Percentiles rank a stretch among this genome's conserved stretches.
These are phyloP conservation scores for Fusarium sp. DNA, from an alignment of 2,329 filamentous ascomycete genomes.

Conservation along the genomic window DNA sequence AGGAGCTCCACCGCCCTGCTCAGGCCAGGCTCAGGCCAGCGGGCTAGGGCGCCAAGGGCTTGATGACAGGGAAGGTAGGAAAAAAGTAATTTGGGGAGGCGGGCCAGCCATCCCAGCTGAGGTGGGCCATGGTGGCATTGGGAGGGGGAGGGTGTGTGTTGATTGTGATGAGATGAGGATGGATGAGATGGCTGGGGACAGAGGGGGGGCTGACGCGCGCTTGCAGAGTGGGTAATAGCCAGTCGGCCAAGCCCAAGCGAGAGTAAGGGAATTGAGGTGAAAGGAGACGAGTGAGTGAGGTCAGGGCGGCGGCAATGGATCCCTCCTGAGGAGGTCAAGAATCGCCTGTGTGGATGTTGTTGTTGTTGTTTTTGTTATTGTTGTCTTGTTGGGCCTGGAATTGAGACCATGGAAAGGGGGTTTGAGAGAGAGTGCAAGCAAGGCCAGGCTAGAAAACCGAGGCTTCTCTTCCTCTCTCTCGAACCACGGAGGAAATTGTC, in stretches of 20 bases:
- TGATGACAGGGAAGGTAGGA: slow-evolving; percentile 30
- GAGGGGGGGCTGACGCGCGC: slow-evolving; percentile 36
- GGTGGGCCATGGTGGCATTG: slow-evolving; percentile 31
- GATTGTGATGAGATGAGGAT: slow-evolving; percentile 31
- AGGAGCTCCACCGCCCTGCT: slow-evolving; percentile 40
- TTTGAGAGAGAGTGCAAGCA: not conserved
- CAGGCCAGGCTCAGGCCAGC: slow-evolving; percentile 43
- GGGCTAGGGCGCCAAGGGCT: slow-evolving; percentile 32
- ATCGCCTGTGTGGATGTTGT: slow-evolving; percentile 17
- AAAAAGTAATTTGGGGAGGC: slow-evolving; percentile 44
- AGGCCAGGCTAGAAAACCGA: not conserved
- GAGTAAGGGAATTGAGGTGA: slow-evolving; percentile 4
- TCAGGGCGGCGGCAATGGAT: slow-evolving; percentile 34
- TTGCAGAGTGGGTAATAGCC: slow-evolving; percentile 38
- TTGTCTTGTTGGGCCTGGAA: not conserved
- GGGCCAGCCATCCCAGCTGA: slow-evolving; percentile 38
- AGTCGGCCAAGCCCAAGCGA: slow-evolving; percentile 29
- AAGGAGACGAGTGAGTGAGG: slow-evolving; percentile 11
- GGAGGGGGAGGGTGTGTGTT: slow-evolving; percentile 29
- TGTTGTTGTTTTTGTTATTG: slow-evolving; percentile 27
- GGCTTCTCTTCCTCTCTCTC: not conserved
- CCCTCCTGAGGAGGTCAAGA: slow-evolving; percentile 11
- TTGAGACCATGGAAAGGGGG: slow-evolving; percentile 20
- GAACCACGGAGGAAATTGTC: not conserved
- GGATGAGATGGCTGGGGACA: slow-evolving; percentile 40